These are phyloP conservation scores for Apiospora koreana DNA, from an alignment of 2,329 filamentous ascomycete species.

Conservation along the genomic window DNA sequence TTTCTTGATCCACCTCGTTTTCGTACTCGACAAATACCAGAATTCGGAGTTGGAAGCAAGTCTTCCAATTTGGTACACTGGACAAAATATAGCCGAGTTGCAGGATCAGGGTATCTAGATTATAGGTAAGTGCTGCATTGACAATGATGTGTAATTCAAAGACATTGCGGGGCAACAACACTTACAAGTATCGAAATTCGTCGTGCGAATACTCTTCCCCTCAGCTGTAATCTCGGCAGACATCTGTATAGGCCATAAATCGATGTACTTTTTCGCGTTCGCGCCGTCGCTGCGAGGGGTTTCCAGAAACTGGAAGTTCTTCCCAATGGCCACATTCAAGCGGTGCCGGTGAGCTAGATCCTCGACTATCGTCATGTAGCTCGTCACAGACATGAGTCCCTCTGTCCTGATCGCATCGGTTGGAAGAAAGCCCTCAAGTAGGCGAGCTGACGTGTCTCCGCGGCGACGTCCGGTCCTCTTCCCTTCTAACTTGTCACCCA, in stretches of 20 bases:
- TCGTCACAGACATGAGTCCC: conserved; percentile 67
- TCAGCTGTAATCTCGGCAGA: conserved; percentile 76
- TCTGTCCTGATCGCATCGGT: conserved; percentile 71
- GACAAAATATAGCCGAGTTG: conserved; percentile 83
- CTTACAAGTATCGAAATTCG: conserved; percentile 88
- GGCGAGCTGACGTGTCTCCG: conserved; percentile 56
- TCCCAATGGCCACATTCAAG: conserved; percentile 82
- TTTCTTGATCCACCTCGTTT: conserved; percentile 78
- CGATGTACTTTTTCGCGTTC: conserved; percentile 75
- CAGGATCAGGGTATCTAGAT: conserved; percentile 71
- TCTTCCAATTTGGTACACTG: conserved; percentile 78
- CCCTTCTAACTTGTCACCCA: conserved; percentile 30
- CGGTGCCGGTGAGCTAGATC: conserved; percentile 76
- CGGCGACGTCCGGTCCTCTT: conserved; percentile 40
- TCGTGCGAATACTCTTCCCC: conserved; percentile 70
- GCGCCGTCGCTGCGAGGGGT: conserved; percentile 61
- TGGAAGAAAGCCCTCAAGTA: conserved; percentile 61
- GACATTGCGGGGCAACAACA: conserved; percentile 11
- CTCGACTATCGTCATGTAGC: conserved; percentile 81
- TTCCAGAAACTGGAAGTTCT: conserved; percentile 77
- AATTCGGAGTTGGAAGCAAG: conserved; percentile 69
- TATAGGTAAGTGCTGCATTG: conserved; percentile 18
- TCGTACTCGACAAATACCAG: conserved; percentile 91
- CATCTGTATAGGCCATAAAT: conserved; percentile 94
- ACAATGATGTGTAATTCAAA: background rate